phyloP scores from a whole-genome alignment of 257 asterid genomes.

The Forsythia suspensa region DNA sequence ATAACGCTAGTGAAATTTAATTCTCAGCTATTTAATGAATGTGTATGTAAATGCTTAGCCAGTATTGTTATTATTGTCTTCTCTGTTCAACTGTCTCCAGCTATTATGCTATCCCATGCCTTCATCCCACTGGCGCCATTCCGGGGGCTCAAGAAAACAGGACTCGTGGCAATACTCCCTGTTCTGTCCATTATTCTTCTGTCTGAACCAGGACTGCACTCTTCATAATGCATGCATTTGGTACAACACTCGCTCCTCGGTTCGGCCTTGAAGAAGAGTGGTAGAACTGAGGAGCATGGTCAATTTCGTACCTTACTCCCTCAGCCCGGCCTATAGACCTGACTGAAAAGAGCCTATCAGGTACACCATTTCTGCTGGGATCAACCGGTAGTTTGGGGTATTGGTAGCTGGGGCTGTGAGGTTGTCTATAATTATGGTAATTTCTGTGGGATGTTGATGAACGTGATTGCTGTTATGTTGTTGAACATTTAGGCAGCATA shows the following conservation, averaged over 20 bases:
- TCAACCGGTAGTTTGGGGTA: constrained; percentile 45
- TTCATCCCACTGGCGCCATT: constrained; percentile 22
- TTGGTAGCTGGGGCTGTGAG: constrained; percentile 28
- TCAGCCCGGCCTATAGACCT: constrained; percentile 52
- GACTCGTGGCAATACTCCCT: constrained; percentile 29
- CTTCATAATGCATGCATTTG: constrained; percentile 39
- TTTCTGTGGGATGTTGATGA: constrained; percentile 34
- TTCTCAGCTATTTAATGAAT: neutral
- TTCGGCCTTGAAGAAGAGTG: constrained; percentile 32
- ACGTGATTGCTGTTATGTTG: constrained; percentile 30
- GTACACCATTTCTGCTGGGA: constrained; percentile 27
- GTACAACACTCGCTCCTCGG: constrained; percentile 38
- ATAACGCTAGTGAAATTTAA: neutral
- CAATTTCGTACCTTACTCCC: constrained; percentile 48
- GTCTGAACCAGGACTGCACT: constrained; percentile 29
- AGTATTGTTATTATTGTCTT: neutral
- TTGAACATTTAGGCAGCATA: constrained; percentile 41
- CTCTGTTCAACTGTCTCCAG: constrained; percentile 28
- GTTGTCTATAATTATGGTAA: constrained; percentile 24
- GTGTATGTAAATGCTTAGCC: neutral
- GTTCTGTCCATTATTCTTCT: constrained; percentile 33
- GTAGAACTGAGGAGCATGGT: constrained; percentile 31
- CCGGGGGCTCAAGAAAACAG: constrained; percentile 36
- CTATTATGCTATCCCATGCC: constrained; percentile 31
- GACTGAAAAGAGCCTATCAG: constrained; percentile 44